Conservation (phyloP, 495 filamentous ascomycete species). For the Tuber brumale region DNA sequence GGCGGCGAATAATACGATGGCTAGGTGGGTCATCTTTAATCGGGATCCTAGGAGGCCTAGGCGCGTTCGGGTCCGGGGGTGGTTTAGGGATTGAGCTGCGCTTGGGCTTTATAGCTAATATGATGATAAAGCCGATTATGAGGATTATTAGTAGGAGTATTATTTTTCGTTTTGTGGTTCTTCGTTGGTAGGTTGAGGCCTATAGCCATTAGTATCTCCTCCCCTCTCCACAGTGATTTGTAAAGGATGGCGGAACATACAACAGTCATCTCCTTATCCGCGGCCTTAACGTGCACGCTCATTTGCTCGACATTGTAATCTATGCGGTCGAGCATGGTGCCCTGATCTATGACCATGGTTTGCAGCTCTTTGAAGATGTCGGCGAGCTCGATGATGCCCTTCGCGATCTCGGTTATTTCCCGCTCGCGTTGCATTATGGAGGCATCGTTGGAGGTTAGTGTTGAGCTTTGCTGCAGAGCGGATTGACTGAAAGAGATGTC, state of each 20-base stretch:
- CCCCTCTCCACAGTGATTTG: neutral
- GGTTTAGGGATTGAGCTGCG: constrained; percentile 17
- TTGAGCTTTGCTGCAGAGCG: constrained; percentile 65
- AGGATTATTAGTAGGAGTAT: constrained; percentile 79
- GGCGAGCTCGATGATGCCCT: constrained; percentile 92
- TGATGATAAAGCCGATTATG: constrained; percentile 76
- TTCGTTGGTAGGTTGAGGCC: constrained; percentile 80
- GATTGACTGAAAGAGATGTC: constrained; percentile 89
- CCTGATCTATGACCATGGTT: constrained; percentile 95
- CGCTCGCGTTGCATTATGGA: constrained; percentile 85
- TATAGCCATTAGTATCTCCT: constrained; percentile 26
- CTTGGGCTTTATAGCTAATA: constrained; percentile 79
- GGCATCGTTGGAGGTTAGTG: constrained; percentile 68
- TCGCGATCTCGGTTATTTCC: constrained; percentile 97
- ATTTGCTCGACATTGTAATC: constrained; percentile 97
- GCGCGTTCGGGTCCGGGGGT: constrained; percentile 20
- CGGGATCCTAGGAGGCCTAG: constrained; percentile 30
- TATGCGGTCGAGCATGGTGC: constrained; percentile 93
- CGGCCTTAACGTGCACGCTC: constrained; percentile 78
- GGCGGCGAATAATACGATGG: neutral
- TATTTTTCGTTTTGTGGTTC: constrained; percentile 81
- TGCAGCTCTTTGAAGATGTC: constrained; percentile 96
- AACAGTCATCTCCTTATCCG: constrained; percentile 83
- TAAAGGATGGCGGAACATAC: constrained; percentile 46
- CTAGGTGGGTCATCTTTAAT: constrained; percentile 26